Evolutionary conservation across 129 eudicot species (phyloP).

Genomic region (Dittrichia graveolens): DNA sequence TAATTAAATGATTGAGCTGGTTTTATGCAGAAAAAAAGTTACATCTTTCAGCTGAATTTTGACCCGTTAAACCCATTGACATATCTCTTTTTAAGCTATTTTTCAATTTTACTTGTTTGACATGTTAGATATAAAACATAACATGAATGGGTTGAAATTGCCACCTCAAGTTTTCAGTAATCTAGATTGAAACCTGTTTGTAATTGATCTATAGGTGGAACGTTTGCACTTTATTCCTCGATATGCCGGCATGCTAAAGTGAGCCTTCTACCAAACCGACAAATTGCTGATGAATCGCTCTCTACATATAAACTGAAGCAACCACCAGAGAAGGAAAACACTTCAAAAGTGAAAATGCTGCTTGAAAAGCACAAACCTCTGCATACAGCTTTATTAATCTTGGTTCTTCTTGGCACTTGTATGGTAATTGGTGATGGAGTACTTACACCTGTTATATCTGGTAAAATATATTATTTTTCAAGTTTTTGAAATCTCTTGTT

Average conservation of each 20-base stretch:
- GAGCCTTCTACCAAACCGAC: slow-evolving; percentile 76
- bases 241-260: slow-evolving; percentile 85
- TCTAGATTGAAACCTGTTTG: slow-evolving; percentile 3
- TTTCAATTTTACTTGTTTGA: background rate
- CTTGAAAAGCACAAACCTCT: slow-evolving; percentile 72
- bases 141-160: background rate
- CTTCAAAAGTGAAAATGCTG: slow-evolving; percentile 52
- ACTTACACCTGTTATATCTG: slow-evolving; percentile 83
- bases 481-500: background rate
- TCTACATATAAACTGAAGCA: slow-evolving; percentile 76
- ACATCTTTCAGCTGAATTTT: background rate
- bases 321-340: slow-evolving; percentile 56
- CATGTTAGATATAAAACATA: no score
- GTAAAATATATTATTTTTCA: slow-evolving; percentile 27
- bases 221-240: slow-evolving; percentile 85
- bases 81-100: background rate
- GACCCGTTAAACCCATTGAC: background rate
- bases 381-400: slow-evolving; percentile 76
- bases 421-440: slow-evolving; percentile 91
- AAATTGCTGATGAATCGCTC: slow-evolving; percentile 67
- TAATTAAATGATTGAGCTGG: background rate
- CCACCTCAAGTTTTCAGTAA: slow-evolving; percentile 9
- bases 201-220: slow-evolving; percentile 58
- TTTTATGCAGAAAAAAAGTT: background rate
- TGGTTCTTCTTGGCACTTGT: slow-evolving; percentile 88